Base-by-base conservation (phyloP, 306 rosid genomes). In the Glycine tomentella region DNA sequence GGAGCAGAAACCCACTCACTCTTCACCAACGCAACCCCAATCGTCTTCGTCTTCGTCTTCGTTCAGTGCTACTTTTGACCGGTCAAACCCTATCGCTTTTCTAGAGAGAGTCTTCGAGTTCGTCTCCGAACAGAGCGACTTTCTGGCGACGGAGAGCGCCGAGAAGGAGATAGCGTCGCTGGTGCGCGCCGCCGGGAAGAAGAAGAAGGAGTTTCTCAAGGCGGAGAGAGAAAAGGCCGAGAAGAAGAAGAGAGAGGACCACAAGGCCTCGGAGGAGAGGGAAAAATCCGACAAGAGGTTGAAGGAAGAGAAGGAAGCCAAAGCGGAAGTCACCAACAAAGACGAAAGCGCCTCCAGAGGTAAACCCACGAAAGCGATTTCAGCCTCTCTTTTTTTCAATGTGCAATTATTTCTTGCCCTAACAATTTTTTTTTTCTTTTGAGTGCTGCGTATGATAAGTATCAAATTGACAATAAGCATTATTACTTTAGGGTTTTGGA, bases 91-190 rank as follows among this genome's bases (percentile, higher is more conserved):
- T 4, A 56, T 83, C 5, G 89, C 83, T 49, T 90, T 92, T 76
- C 72, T 94, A 8, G 84, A 92, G 83, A 81, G 58, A 58, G 91
- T 77, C 3, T 81, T 94, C 65, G 92, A 94, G 2, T 92, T 92
- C 87, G 79, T 94, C 88, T 84, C 89, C 84, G 87, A 81, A 31
- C 89, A 92, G 83, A 90, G 90, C 81, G 91, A 92, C 31, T 94
- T 86, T 20, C 81, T 94, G 8, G 65, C 46, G n/a, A 71, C 59
- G n/a, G 89, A 81, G 3, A 34, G 86, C 4, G 91, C 89, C 20
- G 94, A 87, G 84, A 87, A 79, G 64, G 85, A 84, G 68, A 56
- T 94, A 46, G 33, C 57, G 48, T 53, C 89, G 20, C 74, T 65
- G 0, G 78, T 82, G 31, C 93, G 86, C 42, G 80, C 87, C 4